Base-by-base conservation (phyloP, 2,329 filamentous ascomycete species). In the Fusarium subtropicale region DNA sequence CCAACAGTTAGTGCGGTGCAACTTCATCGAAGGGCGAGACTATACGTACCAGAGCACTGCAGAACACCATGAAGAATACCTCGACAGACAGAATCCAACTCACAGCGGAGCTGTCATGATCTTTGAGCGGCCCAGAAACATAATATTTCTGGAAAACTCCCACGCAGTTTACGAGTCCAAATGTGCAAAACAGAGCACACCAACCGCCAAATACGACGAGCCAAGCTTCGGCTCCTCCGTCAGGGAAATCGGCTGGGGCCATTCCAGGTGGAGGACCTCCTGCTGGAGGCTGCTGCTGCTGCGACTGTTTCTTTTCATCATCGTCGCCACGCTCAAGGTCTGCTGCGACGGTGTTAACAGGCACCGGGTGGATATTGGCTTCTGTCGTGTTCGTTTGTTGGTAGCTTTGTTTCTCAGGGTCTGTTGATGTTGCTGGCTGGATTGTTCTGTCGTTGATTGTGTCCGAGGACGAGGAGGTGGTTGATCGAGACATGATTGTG, bases 121-220 rank as follows among this genome's bases (percentile, higher is more conserved):
- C 54, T 15, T 67, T 77, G 28, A 90, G 76, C 30, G 84, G 82
- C 15, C 82, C 79, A 9, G 72, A 72, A 59, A 87, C 78, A 66
- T 90, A 90, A 75, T 89, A 88, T 42, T 83, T 80, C 75, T 89
- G 85, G 71, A 90, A 90, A 9, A 88, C 81, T 5, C 87, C 87
- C 10, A 83, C 75, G 60, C 68, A 82, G 72, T 84, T 84, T 57
- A 83, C 65, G 30, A 83, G 66, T 2, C 82, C 82, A 70, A 83
- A 84, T 3, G 80, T 83, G 69, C 80, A 83, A 55, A 84, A 83
- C 44, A 83, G 65, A 3, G 77, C 76, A 63, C 78, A 81, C 76
- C 79, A 84, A 4, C 80, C 81, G 33, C 83, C 83, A 24, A 82
- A 75, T 6, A 90, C 87, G 3, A 85, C 84, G 11, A 87, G 79